Evolutionary conservation across 345 rosid genomes (phyloP).

Genomic region (Syzygium jambos): DNA sequence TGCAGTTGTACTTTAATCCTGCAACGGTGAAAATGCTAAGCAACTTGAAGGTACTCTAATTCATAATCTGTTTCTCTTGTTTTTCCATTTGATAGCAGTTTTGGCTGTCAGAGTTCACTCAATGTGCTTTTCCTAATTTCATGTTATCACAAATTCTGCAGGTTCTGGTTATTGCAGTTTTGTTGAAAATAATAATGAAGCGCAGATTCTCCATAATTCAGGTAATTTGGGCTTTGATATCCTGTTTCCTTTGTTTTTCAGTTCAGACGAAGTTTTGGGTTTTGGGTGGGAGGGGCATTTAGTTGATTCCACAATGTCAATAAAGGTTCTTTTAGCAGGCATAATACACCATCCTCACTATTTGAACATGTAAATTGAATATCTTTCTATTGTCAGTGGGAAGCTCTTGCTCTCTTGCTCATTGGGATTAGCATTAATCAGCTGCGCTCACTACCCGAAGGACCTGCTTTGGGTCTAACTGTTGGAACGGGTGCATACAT

Average conservation of each 20-base stretch:
- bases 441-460: slow-evolving; percentile 79
- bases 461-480: slow-evolving; percentile 59
- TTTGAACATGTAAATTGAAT: background rate
- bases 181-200: slow-evolving; percentile 80
- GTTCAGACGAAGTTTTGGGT: background rate
- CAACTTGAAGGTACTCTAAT: slow-evolving; percentile 63
- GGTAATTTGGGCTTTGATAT: slow-evolving; percentile 21
- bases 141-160: slow-evolving; percentile 12
- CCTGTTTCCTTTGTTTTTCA: background rate
- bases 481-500: slow-evolving; percentile 80
- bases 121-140: background rate
- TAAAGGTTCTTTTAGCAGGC: background rate
- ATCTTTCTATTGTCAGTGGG: slow-evolving; percentile 58
- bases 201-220: slow-evolving; percentile 87
- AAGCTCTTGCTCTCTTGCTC: slow-evolving; percentile 89
- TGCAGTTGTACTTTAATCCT: slow-evolving; percentile 93
- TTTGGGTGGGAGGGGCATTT: background rate
- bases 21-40: slow-evolving; percentile 99
- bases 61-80: background rate
- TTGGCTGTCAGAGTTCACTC: background rate
- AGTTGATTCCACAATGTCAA: background rate
- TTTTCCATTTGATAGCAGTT: background rate
- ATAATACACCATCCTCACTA: background rate
- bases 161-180: slow-evolving; percentile 92
- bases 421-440: slow-evolving; percentile 94